A percentile compares a stretch with the other conserved stretches of the same genome.
Conservation (phyloP, 768 basidiomycete genomes). For the Lactarius indigo region DNA sequence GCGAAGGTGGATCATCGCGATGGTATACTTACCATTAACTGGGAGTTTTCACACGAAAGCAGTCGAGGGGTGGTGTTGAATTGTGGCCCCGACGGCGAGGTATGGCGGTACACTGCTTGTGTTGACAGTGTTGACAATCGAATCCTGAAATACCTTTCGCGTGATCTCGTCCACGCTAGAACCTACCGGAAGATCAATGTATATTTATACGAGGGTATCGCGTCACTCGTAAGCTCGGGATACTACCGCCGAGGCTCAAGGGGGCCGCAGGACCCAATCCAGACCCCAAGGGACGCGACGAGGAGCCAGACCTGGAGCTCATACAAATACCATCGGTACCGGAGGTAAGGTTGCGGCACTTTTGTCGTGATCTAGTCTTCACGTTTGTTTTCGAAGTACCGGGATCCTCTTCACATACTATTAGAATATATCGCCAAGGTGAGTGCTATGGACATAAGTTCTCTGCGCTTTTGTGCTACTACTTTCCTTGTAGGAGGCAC, state of each 20-base stretch:
- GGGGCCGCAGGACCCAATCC: neutral
- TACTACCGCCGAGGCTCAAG: neutral
- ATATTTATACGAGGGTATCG: neutral
- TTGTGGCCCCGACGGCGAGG: neutral
- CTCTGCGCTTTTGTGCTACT: neutral
- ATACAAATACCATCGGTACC: neutral
- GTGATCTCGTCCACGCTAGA: neutral
- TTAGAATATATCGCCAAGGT: neutral
- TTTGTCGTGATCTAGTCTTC: neutral
- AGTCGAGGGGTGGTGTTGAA: neutral
- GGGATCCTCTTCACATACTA: neutral
- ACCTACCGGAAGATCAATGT: neutral
- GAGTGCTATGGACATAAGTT: neutral
- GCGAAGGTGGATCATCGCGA: neutral
- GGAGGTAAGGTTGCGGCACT: neutral
- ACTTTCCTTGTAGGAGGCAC: neutral
- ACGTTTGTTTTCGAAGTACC: neutral
- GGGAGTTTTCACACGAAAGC: neutral
- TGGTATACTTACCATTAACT: neutral
- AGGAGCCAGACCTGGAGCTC: neutral
- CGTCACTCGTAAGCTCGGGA: neutral
- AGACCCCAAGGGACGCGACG: neutral
- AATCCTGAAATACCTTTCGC: neutral
- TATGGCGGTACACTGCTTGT: no score
- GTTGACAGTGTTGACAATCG: rapidly evolving